Base-by-base conservation (phyloP, 2,329 filamentous ascomycete species). In the Phoma sp. region DNA sequence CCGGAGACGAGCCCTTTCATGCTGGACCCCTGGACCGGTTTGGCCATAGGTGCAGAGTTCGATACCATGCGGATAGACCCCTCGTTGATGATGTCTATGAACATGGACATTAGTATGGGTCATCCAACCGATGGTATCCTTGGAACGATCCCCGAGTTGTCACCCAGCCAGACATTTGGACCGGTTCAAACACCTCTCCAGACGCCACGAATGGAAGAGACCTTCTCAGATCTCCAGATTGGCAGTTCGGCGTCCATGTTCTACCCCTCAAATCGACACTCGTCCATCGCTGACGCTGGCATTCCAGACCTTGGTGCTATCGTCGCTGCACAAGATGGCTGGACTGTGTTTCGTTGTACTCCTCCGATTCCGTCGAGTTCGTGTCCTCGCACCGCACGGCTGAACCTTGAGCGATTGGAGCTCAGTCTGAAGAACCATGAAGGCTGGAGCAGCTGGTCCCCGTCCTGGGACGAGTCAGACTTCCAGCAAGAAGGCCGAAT, bases 321-420 rank as follows among this genome's bases (percentile, higher is more conserved):
- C 41, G 72, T 82, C 37, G 76, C 78, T 19, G 80, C 80, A 25
- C 81, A 82, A 52, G 80, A 83, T 56, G 77, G 77, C 7, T 84
- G 81, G 81, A 80, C 78, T 4, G 79, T 78, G 6, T 84, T 83
- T 61, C 76, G 80, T 35, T 84, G 81, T 65, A 81, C 78, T 13
- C 80, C 80, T 15, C 75, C 77, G 21, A 75, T 81, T 38, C 76
- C 80, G 13, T 79, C 80, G 3, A 78, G 74, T 48, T 77, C 77
- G 22, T 82, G 81, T 62, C 81, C 81, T 17, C 79, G 77, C 44
- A 83, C 81, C 3, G 81, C 81, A 15, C 75, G 74, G 49, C 68
- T 81, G 43, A 82, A 83, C 55, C 74, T 84, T 10, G 81, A 84
- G 58, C 75, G 78, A 22, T 68, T 84, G 10, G 81, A 82, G 62